These are phyloP conservation scores for Leishmania lainsoni DNA, from an alignment of 208 protist genomes.

Conservation along the genomic window DNA sequence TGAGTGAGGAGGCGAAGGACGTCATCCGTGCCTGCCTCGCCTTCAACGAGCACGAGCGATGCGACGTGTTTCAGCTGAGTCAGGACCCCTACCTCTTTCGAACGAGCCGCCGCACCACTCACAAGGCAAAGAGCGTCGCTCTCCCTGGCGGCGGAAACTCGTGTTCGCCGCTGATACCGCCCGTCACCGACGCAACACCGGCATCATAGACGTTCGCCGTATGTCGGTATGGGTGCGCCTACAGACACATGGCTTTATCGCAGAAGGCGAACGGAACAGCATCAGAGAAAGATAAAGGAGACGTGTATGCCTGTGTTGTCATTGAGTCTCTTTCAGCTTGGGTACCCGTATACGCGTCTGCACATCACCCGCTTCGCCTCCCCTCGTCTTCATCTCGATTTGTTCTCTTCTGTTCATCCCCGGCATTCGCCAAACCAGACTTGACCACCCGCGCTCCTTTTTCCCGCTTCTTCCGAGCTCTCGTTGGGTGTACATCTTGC, in stretches of 20 bases:
- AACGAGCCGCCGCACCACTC: conserved; percentile 30
- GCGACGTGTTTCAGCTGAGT: conserved; percentile 73
- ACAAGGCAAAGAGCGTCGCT: conserved; percentile 29
- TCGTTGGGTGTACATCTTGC: not conserved
- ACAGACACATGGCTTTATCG: not conserved
- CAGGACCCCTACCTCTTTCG: conserved; percentile 72
- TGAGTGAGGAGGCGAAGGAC: conserved; percentile 83
- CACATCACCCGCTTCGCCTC: not conserved
- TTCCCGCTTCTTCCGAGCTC: not conserved
- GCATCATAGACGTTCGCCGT: not conserved
- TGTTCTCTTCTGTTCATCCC: not conserved
- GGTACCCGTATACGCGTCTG: not conserved
- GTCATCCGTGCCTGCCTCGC: conserved; percentile 75
- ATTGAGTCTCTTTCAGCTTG: not conserved
- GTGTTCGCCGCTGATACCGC: not conserved
- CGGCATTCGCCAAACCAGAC: not conserved
- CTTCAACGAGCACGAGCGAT: conserved; percentile 70
- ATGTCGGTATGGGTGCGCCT: not conserved
- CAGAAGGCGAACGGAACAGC: not conserved
- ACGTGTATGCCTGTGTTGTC: not conserved
- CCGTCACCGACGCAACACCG: not conserved
- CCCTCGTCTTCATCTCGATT: not conserved
- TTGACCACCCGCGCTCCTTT: not conserved
- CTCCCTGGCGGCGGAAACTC: conserved; percentile 1
- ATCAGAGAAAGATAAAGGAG: not conserved